Base-by-base conservation (phyloP, 2,329 filamentous ascomycete species). In the Hymenoscyphus fructigenus region DNA sequence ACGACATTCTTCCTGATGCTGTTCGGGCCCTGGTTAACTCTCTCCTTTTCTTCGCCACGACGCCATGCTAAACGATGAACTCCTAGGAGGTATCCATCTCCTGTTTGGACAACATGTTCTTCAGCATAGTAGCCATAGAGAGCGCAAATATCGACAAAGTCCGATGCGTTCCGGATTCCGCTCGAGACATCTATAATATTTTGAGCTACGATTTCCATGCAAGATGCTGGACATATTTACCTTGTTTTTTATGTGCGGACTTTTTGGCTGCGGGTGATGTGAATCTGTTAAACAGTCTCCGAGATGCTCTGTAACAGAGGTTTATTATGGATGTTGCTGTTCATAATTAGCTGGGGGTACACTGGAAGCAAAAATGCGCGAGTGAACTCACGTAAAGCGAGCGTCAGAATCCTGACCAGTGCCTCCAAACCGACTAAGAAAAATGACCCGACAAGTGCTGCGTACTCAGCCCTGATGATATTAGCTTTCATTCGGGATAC, bases 91-190 rank as follows among this genome's bases (percentile, higher is more conserved):
- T 96, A 99, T 17, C 95, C 95, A 81, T 99, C 95, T 67, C 88
- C 88, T 1, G 95, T 99, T 78, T 97, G 93, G 12, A 96, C 91
- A 59, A 99, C 89, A 76, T 99, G 95, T 79, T 99, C 95, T 77
- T 99, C 95, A 5, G 94, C 92, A 71, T 92, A 90, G 78, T 97
- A 98, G 57, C 93, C 94, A 77, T 89, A 97, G 14, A 97, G 80
- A 47, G 88, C 89, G 78, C 94, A 98, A n/a, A 99, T 85, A 75
- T 98, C 94, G 57, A 92, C 88, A 76, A 99, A 98, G 75, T 98
- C 95, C 66, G 91, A 87, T 4, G 94, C 92, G 75, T 95, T 89
- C 63, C 92, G 90, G 65, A 99, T 88, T 9, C 88, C 87, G n/a
- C 81, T 85, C 47, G 91, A 92, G 63, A 92, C 83, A 47, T 85